phyloP scores from a whole-genome alignment of 352 stramenopile species.

The Globisporangium middletonii region DNA sequence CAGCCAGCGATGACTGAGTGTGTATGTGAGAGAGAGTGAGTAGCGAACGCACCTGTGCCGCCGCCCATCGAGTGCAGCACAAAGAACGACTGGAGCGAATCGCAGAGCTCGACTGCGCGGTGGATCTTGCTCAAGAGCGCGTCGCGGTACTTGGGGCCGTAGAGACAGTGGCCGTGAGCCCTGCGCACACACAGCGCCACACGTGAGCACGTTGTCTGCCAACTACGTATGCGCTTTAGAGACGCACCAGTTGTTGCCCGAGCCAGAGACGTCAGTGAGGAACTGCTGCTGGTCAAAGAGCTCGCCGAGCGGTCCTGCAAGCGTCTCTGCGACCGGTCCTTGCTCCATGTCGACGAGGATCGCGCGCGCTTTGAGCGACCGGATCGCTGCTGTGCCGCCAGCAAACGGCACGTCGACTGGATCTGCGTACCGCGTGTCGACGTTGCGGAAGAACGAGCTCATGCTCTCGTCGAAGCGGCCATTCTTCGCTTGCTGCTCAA shows the following conservation, averaged over 20 bases:
- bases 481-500: constrained; percentile 32
- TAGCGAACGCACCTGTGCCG: constrained; percentile 51
- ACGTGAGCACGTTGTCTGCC: background rate
- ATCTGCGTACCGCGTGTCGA: constrained; percentile 60
- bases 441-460: constrained; percentile 91
- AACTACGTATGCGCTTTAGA: too few species aligned
- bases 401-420: constrained; percentile 47
- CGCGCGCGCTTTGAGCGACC: constrained; percentile 69
- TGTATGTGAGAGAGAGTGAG: background rate
- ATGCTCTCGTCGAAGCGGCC: constrained; percentile 86
- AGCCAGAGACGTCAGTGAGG: constrained; percentile 84
- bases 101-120: constrained; percentile 74
- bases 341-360: constrained; percentile 94
- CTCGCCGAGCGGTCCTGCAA: constrained; percentile 71
- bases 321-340: constrained; percentile 81
- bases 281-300: constrained; percentile 89
- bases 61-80: constrained; percentile 90
- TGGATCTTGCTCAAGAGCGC: constrained; percentile 69
- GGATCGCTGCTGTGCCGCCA: constrained; percentile 31
- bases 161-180: constrained; percentile 86
- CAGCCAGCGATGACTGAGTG: background rate
- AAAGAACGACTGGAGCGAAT: constrained; percentile 92
- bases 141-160: constrained; percentile 86
- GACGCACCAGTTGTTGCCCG: constrained; percentile 89
- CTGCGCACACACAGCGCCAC: constrained; percentile 11